These are phyloP conservation scores for Picea glauca DNA, from an alignment of 75 land plant genomes.

Conservation along the genomic window DNA sequence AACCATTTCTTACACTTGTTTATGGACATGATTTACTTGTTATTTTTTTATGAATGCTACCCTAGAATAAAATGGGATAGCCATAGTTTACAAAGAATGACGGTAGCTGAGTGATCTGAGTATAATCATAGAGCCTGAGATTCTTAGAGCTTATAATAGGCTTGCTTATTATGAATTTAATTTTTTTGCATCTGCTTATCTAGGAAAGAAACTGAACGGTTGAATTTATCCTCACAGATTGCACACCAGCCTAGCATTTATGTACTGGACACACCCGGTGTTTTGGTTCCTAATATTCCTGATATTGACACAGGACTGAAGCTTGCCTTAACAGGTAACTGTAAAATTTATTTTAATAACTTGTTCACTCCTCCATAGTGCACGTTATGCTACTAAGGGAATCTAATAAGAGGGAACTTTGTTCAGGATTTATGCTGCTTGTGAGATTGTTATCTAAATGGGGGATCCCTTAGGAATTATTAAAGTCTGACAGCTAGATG, in stretches of 20 bases:
- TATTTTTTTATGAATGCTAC: background rate
- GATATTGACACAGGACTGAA: conserved; percentile 86
- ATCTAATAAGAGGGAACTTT: background rate
- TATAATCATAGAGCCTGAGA: background rate
- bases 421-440: background rate
- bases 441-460: background rate
- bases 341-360: background rate
- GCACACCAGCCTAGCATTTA: conserved; percentile 90
- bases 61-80: background rate
- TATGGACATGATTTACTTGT: background rate
- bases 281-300: conserved; percentile 84
- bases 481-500: background rate
- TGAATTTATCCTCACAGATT: conserved; percentile 45
- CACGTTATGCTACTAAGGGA: background rate
- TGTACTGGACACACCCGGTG: conserved; percentile 94
- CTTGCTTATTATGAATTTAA: background rate
- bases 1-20: background rate
- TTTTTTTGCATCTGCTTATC: background rate
- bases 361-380: background rate
- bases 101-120: background rate
- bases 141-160: background rate
- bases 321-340: conserved; percentile 80
- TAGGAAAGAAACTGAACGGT: background rate
- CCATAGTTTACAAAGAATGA: background rate
- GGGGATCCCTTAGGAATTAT: background rate